These are phyloP conservation scores for Daldinia caldariorum DNA, from an alignment of 495 filamentous ascomycete species.

Conservation along the genomic window DNA sequence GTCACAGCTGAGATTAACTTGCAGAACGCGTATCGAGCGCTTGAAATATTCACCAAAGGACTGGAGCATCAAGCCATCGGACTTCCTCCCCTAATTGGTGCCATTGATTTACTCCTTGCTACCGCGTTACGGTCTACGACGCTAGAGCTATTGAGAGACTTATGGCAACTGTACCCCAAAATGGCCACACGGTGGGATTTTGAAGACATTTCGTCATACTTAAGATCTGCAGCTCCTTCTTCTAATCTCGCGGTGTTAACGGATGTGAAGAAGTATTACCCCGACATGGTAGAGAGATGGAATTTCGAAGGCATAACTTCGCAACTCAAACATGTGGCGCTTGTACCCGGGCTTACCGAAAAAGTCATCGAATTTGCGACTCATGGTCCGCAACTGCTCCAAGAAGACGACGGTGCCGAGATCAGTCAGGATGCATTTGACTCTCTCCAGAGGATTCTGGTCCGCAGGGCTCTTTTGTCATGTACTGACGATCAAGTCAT, in stretches of 20 bases:
- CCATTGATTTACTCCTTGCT: slow-evolving; percentile 42
- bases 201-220: slow-evolving; percentile 24
- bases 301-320: slow-evolving; percentile 39
- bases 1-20: slow-evolving; percentile 43
- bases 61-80: slow-evolving; percentile 24
- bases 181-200: slow-evolving; percentile 43
- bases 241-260: slow-evolving; percentile 15
- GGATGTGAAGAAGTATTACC: slow-evolving; percentile 34
- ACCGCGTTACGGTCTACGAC: slow-evolving; percentile 29
- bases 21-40: slow-evolving; percentile 36
- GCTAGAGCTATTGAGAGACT: slow-evolving; percentile 20
- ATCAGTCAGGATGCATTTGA: slow-evolving; percentile 35
- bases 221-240: slow-evolving; percentile 24
- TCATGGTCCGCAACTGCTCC: slow-evolving; percentile 8
- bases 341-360: slow-evolving; percentile 34
- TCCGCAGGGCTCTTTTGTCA: slow-evolving; percentile 41
- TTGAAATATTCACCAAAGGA: slow-evolving; percentile 40
- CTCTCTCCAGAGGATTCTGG: slow-evolving; percentile 42
- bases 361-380: slow-evolving; percentile 38
- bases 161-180: slow-evolving; percentile 41
- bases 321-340: slow-evolving; percentile 31
- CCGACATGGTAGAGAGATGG: slow-evolving; percentile 35
- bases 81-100: slow-evolving; percentile 29
- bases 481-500: slow-evolving; percentile 36
- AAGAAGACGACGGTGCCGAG: slow-evolving; percentile 10